A percentile compares a stretch with the other conserved stretches of the same genome.
Evolutionary conservation across 2,329 filamentous ascomycete species (phyloP).

Genomic region (Neofusicoccum sp.): DNA sequence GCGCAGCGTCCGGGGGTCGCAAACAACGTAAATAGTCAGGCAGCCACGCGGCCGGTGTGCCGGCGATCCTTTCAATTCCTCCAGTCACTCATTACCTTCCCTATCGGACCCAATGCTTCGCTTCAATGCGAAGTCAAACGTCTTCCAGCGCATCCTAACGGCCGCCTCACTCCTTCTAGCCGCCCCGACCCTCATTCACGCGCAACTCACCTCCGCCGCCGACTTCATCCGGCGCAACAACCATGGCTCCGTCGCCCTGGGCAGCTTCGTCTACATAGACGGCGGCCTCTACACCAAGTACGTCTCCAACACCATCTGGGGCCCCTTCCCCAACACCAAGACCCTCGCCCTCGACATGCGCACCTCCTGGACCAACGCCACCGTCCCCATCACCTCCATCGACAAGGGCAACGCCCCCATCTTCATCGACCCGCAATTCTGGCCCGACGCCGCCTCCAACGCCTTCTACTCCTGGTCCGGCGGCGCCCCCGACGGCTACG

Average conservation of each 20-base stretch:
- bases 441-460: background rate
- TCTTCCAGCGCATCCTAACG: too few species aligned
- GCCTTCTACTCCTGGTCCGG: slow-evolving; percentile 8
- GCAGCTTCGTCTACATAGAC: slow-evolving; percentile 8
- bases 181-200: background rate
- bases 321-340: background rate
- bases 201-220: background rate
- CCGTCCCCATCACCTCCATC: background rate
- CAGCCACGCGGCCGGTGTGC: too few species aligned
- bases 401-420: background rate
- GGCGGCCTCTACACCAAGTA: background rate
- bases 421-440: background rate
- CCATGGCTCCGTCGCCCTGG: background rate
- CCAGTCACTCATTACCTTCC: too few species aligned
- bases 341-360: slow-evolving; percentile 13
- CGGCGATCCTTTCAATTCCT: too few species aligned
- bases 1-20: too few species aligned
- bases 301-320: background rate
- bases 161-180: too few species aligned
- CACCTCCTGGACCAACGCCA: slow-evolving; percentile 9
- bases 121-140: too few species aligned
- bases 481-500: background rate
- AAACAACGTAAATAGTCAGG: too few species aligned
- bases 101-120: too few species aligned
- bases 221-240: background rate